Evolutionary conservation across 2,329 filamentous ascomycete species (phyloP), one percentile per base, ranked within the genome.

Genomic region (Penicillium sp.): DNA sequence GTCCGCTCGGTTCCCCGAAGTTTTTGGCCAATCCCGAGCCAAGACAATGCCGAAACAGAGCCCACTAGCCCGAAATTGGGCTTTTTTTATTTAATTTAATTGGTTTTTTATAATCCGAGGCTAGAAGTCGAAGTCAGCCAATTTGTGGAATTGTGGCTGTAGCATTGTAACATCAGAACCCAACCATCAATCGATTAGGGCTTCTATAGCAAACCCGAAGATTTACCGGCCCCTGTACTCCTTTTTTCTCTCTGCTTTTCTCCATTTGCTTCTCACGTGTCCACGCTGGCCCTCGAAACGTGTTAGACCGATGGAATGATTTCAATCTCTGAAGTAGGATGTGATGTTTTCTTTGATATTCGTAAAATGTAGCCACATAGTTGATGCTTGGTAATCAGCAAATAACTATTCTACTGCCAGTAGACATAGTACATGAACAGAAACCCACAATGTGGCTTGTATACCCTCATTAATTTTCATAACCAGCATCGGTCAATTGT

Each of bases 1-100:
- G 33, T 35, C 33, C 33, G 15, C 33, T 35, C 61, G 54, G 57
- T 49, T 61, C 56, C 38, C 61, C 61, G 61, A 60, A 12, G 21
- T 25, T 50, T 51, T 33, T 38, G 21, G 25, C 51, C 48, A 54
- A 57, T 49, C 49, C 35, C 45, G 39, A 44, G 27, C 49, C 57
- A 36, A 25, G 33, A 29, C 49, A 49, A 56, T 35, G 23, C 39
- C 29, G 51, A 36, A 19, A 17, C 3, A 35, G 19, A 27, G 17
- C 17, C 41, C 3, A 25, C 19, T 35, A 27, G n/a, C 17, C 12
- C 7, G 6, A 6, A 29, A 21, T 27, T 39, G 45, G 35, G 35
- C 35, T n/a, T 10, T 9, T 33, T 38, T n/a, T 10, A n/a, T 38
- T 38, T 38, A n/a, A n/a, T n/a, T n/a, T n/a, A n/a, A n/a, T 10